These are phyloP conservation scores for Crotalaria pallida DNA, from an alignment of 306 rosid species.

Conservation along the genomic window DNA sequence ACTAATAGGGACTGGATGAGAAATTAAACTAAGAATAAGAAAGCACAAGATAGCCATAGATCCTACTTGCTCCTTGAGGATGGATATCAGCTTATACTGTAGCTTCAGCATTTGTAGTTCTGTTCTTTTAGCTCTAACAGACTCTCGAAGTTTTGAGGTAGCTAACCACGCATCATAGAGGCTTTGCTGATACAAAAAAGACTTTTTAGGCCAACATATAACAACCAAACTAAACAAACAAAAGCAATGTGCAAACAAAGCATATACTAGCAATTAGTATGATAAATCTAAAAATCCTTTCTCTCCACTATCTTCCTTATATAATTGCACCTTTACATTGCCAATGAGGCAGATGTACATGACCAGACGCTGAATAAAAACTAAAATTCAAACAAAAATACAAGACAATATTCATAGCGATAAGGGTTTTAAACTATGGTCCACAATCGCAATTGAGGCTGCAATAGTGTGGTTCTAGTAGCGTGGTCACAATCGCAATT, in stretches of 20 bases:
- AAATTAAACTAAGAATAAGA: background rate
- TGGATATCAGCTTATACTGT: constrained; percentile 56
- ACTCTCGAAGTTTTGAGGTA: constrained; percentile 70
- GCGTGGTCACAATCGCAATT: too few species aligned
- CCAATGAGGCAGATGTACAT: background rate
- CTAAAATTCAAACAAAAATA: background rate
- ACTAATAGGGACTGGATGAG: background rate
- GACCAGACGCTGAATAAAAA: background rate
- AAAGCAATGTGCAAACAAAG: background rate
- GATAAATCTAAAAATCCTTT: background rate
- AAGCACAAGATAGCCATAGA: background rate
- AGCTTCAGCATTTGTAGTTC: constrained; percentile 66
- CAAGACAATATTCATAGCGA: background rate
- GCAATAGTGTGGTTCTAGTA: background rate
- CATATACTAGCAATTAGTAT: background rate
- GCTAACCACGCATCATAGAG: constrained; percentile 70
- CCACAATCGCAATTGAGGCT: too few species aligned
- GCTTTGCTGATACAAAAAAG: constrained; percentile 58
- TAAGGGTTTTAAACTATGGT: too few species aligned
- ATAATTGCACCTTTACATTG: background rate
- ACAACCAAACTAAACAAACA: background rate
- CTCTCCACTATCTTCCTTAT: background rate
- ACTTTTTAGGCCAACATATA: constrained; percentile 16
- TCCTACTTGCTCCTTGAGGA: constrained; percentile 89
- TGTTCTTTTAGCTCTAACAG: constrained; percentile 74